Base-by-base conservation (phyloP, 345 rosid genomes). In the Linum tenue region DNA sequence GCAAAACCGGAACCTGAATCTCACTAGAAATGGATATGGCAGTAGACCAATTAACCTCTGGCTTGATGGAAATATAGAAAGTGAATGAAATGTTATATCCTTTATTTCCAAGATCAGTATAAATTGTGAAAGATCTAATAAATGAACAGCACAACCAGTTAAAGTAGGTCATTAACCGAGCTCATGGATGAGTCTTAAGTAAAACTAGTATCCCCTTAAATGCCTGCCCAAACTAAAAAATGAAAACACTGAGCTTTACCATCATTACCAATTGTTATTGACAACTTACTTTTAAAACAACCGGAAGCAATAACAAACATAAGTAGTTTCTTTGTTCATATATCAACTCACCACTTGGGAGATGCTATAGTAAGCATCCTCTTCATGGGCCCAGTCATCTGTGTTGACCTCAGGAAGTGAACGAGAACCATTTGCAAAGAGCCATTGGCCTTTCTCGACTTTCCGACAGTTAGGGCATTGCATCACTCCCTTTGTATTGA, bases 371-470 rank as follows among this genome's bases (percentile, higher is more conserved):
- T 83, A 88, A 63, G 87, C 82, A 67, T 90, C 97, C 66, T 90
- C 99, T 58, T 94, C 97, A 67, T 85, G 97, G 17, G 81, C 60
- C 99, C 97, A 90, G 72, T 94, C 99, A 40, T 88, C 99, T 71
- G 85, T 81, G 80, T 71, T 82, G 73, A 88, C 78, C 56, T 90
- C 99, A 12, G 95, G 91, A 62, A 74, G 51, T 5, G 99, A 79
- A 61, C 89, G 91, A 42, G 81, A 75, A 65, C 92, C 92, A 60
- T 85, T 87, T 42, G 95, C 95, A 66, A 80, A 95, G 63, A 94
- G 99, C 99, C 99, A 94, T 69, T 90, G 96, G 55, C 99, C 99
- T 80, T 90, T 95, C 70, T 95, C 99, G 73, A 89, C 79, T 84
- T 90, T 90, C 50, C 97, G 87, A 72, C 99, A 95, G 73, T 88